Conservation (phyloP, 2,329 filamentous ascomycete genomes). For the Monosporascus ibericus region DNA sequence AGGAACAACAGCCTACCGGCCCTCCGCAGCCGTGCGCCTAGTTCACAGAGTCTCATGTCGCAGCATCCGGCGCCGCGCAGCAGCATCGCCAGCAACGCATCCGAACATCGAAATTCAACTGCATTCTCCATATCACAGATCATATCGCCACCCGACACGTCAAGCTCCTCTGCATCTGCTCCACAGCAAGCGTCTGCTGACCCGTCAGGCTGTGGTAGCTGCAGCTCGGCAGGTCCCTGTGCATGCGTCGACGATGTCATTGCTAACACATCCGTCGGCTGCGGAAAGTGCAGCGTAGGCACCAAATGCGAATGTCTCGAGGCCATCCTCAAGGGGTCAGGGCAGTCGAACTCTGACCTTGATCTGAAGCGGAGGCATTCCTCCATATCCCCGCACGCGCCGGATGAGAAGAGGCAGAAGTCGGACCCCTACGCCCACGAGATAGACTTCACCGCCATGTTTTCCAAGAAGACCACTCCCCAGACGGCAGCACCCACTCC, state of each 20-base stretch:
- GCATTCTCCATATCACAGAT: conserved; percentile 53
- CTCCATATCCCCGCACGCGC: conserved; percentile 36
- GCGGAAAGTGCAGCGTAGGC: conserved; percentile 58
- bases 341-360: conserved; percentile 20
- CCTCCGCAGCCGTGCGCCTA: conserved; percentile 13
- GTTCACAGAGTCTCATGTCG: conserved; percentile 10
- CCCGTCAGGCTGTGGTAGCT: conserved; percentile 48
- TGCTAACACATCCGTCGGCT: conserved; percentile 49
- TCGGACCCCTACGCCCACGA: conserved; percentile 50
- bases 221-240: conserved; percentile 46
- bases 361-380: conserved; percentile 44
- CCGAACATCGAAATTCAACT: conserved; percentile 24
- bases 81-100: conserved; percentile 18
- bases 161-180: conserved; percentile 17
- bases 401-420: conserved; percentile 51
- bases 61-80: conserved; percentile 22
- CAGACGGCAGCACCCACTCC: conserved; percentile 16
- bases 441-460: conserved; percentile 67
- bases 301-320: conserved; percentile 59
- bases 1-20: conserved; percentile 21
- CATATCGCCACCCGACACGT: conserved; percentile 45
- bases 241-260: conserved; percentile 55
- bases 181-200: conserved; percentile 26
- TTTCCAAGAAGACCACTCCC: conserved; percentile 42
- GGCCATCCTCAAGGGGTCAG: conserved; percentile 31